A percentile compares a stretch with the other conserved stretches of the same genome.
Conservation (phyloP, 2,329 filamentous ascomycete species). For the Lecanicillium sp. region DNA sequence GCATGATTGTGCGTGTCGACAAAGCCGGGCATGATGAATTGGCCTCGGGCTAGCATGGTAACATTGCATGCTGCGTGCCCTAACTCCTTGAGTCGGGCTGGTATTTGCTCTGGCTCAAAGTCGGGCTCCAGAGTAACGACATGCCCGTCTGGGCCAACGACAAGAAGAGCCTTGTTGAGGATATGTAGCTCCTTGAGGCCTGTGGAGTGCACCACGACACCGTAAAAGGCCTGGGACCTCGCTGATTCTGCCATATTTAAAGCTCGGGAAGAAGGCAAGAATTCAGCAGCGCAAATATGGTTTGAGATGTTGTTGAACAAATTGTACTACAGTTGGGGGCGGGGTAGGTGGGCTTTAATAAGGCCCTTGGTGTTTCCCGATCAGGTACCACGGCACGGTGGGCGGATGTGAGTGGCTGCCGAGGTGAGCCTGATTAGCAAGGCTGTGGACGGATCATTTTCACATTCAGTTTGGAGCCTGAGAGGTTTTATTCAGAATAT, state of each 20-base stretch:
- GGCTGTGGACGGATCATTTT: too few species aligned
- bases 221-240: constrained; percentile 1
- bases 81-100: constrained; percentile 8
- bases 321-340: neutral
- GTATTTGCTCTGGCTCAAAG: constrained; percentile 10
- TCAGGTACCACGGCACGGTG: too few species aligned
- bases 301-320: neutral
- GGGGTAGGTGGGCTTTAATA: constrained; percentile 2
- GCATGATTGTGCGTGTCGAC: constrained; percentile 65
- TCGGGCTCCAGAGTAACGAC: constrained; percentile 17
- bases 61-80: constrained; percentile 8
- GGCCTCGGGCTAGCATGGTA: constrained; percentile 24
- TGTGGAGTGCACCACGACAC: constrained; percentile 26
- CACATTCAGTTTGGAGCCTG: too few species aligned
- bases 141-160: constrained; percentile 16
- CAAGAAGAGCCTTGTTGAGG: constrained; percentile 28
- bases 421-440: too few species aligned
- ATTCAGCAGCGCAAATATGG: neutral
- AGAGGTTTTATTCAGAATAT: too few species aligned
- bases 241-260: neutral
- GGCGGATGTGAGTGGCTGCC: too few species aligned
- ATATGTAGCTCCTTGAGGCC: constrained; percentile 25
- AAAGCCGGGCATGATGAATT: constrained; percentile 53
- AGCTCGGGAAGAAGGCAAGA: too few species aligned
- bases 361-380: too few species aligned